Percentiles rank a stretch among this genome's conserved stretches.
Conservation (phyloP, 805 yeast species). For the Kodamaea sagamina region DNA sequence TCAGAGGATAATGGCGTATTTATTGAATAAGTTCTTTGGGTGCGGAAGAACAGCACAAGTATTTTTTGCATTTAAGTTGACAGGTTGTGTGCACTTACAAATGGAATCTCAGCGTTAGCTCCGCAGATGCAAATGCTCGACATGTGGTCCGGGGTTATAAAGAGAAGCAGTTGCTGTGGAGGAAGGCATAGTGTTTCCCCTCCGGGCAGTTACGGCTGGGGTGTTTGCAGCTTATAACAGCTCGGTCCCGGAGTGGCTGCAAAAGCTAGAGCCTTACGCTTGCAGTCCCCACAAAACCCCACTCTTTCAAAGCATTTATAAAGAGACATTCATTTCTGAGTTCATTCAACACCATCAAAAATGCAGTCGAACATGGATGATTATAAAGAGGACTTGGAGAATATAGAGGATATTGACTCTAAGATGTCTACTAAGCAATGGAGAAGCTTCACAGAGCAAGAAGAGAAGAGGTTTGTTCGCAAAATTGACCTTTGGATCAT, state of each 20-base stretch:
- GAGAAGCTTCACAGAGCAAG: neutral
- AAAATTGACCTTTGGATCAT: constrained; percentile 12
- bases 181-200: too few species aligned
- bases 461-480: constrained; percentile 6
- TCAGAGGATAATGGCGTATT: neutral
- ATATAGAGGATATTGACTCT: neutral
- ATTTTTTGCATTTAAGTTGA: neutral
- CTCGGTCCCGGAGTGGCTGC: neutral
- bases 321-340: neutral
- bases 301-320: neutral
- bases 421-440: neutral
- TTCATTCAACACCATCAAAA: neutral
- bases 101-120: neutral
- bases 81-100: neutral
- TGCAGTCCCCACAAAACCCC: constrained; percentile 1
- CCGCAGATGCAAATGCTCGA: neutral
- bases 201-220: neutral
- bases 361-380: constrained; percentile 2
- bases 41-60: neutral
- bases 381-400: neutral
- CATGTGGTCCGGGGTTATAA: too few species aligned
- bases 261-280: neutral
- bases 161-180: too few species aligned
- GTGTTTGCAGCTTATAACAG: neutral
- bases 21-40: too few species aligned